phyloP scores from a whole-genome alignment of 2,329 filamentous ascomycete genomes.

The Aureobasidium zeae region DNA sequence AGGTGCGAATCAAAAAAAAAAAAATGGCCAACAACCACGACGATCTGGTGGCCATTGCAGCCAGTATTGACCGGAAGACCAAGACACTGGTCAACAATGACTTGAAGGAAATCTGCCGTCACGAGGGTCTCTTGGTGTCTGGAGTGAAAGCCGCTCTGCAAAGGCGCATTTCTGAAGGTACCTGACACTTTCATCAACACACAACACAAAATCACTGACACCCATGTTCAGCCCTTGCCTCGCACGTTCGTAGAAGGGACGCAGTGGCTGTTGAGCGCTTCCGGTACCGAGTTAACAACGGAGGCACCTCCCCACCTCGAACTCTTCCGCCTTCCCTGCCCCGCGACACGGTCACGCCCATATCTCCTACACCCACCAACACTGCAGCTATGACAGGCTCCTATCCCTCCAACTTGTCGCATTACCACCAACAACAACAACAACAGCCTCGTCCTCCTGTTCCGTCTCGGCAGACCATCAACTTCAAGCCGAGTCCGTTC shows the following conservation, averaged over 20 bases:
- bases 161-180: slow-evolving; percentile 65
- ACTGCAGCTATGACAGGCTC: not conserved
- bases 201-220: not conserved
- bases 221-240: slow-evolving; percentile 31
- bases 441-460: not conserved
- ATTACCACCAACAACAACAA: slow-evolving; percentile 2
- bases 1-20: slow-evolving; percentile 1
- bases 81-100: slow-evolving; percentile 54
- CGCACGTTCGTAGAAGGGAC: slow-evolving; percentile 29
- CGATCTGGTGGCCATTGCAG: not conserved
- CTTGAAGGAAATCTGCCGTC: slow-evolving; percentile 65
- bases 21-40: slow-evolving; percentile 1
- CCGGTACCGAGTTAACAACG: slow-evolving; percentile 33
- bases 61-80: slow-evolving; percentile 36
- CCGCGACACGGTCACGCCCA: slow-evolving; percentile 11
- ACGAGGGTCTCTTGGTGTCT: slow-evolving; percentile 64
- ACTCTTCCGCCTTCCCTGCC: not conserved
- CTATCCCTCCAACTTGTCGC: not conserved
- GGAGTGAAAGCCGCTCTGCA: slow-evolving; percentile 83
- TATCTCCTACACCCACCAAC: slow-evolving; percentile 8
- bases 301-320: slow-evolving; percentile 30
- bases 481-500: slow-evolving; percentile 59
- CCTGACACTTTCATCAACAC: slow-evolving; percentile 30
- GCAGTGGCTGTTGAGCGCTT: slow-evolving; percentile 30
- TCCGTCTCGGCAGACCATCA: not conserved